Percentiles rank a stretch among this genome's conserved stretches.
Conservation (phyloP, 2,329 filamentous ascomycete genomes). For the Trichoderma asperellum region DNA sequence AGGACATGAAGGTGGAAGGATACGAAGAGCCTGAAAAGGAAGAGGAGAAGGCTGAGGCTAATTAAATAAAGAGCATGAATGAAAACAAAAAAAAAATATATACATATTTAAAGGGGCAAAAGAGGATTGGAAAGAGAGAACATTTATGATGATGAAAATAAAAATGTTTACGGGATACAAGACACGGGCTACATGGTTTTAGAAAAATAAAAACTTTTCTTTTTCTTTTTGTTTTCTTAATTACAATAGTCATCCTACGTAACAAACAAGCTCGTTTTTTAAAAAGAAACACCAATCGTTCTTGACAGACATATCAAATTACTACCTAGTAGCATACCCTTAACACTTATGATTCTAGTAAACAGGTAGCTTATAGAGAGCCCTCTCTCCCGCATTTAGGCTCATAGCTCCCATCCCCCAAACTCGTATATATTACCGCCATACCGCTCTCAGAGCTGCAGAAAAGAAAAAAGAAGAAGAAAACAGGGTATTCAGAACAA, state of each 20-base stretch:
- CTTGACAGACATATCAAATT: neutral
- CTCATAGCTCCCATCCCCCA: neutral
- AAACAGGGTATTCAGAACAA: slow-evolving; percentile 24
- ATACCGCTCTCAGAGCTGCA: neutral
- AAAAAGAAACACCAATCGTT: neutral
- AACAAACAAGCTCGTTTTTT: neutral
- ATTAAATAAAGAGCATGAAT: neutral
- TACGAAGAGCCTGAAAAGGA: slow-evolving; percentile 61
- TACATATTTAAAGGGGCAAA: neutral
- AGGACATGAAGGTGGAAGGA: slow-evolving; percentile 89
- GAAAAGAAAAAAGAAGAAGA: neutral
- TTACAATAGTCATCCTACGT: neutral
- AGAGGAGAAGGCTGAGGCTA: slow-evolving; percentile 28
- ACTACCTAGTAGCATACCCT: slow-evolving; percentile 1
- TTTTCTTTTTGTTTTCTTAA: neutral
- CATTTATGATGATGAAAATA: slow-evolving; percentile 8
- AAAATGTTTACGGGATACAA: neutral
- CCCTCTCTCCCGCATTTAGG: neutral
- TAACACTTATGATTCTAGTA: neutral
- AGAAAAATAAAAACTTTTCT: neutral
- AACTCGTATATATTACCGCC: neutral
- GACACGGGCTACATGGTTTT: neutral
- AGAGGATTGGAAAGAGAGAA: neutral
- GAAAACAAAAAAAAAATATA: neutral
- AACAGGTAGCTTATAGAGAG: neutral